phyloP scores from a whole-genome alignment of 306 rosid genomes.

The Begonia masoniana region DNA sequence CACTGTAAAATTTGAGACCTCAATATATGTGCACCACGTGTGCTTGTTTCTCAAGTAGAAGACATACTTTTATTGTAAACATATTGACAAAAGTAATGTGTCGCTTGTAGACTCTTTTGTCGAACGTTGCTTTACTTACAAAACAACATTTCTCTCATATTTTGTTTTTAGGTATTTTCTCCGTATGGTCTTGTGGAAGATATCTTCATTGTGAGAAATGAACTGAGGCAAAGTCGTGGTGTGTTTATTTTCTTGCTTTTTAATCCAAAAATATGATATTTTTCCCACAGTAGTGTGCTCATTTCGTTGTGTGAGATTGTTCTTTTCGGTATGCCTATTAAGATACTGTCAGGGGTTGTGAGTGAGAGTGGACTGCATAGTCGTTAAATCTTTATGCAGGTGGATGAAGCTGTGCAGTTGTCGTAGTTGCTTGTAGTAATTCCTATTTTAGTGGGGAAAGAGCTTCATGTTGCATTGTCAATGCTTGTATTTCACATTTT shows the following conservation, averaged over 20 bases:
- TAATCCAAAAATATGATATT: neutral
- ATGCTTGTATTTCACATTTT: neutral
- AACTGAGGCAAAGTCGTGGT: slow-evolving; percentile 47
- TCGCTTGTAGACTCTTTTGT: no score
- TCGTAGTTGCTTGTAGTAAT: slow-evolving; percentile 5
- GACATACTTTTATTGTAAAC: no score
- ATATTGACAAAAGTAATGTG: no score
- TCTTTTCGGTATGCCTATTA: neutral
- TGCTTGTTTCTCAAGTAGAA: no score
- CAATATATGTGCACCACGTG: no score
- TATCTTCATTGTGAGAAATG: slow-evolving; percentile 40
- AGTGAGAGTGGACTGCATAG: neutral
- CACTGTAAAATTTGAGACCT: no score
- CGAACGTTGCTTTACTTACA: no score
- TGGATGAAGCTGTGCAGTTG: slow-evolving; percentile 3
- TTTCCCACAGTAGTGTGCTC: neutral
- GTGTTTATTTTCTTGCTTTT: slow-evolving; percentile 23
- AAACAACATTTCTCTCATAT: slow-evolving; percentile 5
- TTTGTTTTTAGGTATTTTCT: slow-evolving; percentile 61
- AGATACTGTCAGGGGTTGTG: neutral
- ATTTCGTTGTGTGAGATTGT: neutral
- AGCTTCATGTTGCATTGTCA: slow-evolving; percentile 8
- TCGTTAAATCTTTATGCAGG: neutral
- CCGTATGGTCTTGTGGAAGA: slow-evolving; percentile 63
- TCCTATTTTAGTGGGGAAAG: slow-evolving; percentile 4